Evolutionary conservation across 2,329 filamentous ascomycete genomes (phyloP).

Genomic region (Hysterium pulicare): DNA sequence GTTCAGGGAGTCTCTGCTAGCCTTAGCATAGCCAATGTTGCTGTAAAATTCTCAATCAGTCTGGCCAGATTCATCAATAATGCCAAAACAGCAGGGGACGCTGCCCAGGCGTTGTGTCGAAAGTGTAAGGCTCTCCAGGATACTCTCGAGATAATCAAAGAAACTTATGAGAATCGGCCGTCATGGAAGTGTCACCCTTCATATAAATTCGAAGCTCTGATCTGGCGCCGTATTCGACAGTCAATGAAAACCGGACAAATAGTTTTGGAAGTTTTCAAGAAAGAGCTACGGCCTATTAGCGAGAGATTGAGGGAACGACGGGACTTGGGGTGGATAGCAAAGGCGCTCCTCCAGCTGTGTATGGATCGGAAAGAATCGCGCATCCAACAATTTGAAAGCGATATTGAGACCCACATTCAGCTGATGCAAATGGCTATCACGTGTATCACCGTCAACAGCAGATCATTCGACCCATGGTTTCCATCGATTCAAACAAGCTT

Average conservation of each 20-base stretch:
- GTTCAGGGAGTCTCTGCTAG: no score
- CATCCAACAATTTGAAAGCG: background rate
- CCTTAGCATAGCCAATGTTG: background rate
- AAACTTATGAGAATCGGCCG: background rate
- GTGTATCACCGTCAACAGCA: background rate
- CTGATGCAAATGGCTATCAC: background rate
- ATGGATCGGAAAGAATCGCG: background rate
- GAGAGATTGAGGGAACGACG: background rate
- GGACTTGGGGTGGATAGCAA: background rate
- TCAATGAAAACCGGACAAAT: background rate
- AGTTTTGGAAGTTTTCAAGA: background rate
- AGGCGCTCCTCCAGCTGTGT: background rate
- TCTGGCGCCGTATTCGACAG: background rate
- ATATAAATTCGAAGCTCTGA: background rate
- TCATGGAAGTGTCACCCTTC: background rate
- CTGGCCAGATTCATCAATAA: background rate
- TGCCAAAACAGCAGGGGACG: background rate
- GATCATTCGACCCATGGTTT: background rate
- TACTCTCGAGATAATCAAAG: background rate
- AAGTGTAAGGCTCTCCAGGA: background rate
- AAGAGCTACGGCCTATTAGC: background rate
- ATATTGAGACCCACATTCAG: background rate
- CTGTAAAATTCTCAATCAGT: background rate
- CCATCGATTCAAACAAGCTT: background rate
- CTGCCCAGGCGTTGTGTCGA: background rate